These are phyloP conservation scores for Boletus rufocinnamomeus DNA, from an alignment of 768 basidiomycete species.

Conservation along the genomic window DNA sequence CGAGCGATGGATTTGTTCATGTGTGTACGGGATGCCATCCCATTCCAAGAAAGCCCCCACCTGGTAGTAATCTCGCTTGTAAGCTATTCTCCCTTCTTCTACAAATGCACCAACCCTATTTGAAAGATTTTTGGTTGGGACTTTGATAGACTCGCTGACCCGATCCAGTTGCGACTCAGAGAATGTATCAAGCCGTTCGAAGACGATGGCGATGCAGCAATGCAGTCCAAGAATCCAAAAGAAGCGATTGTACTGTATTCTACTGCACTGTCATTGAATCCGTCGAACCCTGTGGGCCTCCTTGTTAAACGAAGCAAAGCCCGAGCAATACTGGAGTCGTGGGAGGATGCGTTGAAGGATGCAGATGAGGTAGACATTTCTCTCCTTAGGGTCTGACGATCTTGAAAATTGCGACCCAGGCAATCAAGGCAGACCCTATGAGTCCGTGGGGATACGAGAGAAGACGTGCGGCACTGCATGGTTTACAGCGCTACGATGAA, in stretches of 20 bases:
- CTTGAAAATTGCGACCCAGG: background rate
- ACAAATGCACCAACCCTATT: background rate
- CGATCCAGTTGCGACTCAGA: background rate
- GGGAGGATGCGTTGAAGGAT: conserved; percentile 15
- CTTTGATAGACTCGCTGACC: conserved; percentile 7
- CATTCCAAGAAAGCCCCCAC: background rate
- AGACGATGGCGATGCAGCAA: background rate
- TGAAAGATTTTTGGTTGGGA: conserved; percentile 17
- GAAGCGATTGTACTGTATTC: conserved; percentile 10
- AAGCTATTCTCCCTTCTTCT: background rate
- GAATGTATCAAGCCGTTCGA: background rate
- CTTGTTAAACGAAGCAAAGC: conserved; percentile 14
- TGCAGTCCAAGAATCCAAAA: background rate
- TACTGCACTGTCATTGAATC: background rate
- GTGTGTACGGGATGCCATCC: background rate
- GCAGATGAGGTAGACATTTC: conserved; percentile 11
- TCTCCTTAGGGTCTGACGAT: fast-evolving
- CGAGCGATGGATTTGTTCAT: background rate
- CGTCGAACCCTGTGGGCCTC: background rate
- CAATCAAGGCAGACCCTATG: background rate
- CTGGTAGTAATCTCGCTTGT: conserved; percentile 13
- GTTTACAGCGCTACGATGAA: background rate
- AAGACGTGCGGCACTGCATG: conserved; percentile 5
- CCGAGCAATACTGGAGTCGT: background rate
- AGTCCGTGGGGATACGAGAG: conserved; percentile 3